These are phyloP conservation scores for Fusarium robinianum DNA, from an alignment of 2,329 filamentous ascomycete genomes.

Conservation along the genomic window DNA sequence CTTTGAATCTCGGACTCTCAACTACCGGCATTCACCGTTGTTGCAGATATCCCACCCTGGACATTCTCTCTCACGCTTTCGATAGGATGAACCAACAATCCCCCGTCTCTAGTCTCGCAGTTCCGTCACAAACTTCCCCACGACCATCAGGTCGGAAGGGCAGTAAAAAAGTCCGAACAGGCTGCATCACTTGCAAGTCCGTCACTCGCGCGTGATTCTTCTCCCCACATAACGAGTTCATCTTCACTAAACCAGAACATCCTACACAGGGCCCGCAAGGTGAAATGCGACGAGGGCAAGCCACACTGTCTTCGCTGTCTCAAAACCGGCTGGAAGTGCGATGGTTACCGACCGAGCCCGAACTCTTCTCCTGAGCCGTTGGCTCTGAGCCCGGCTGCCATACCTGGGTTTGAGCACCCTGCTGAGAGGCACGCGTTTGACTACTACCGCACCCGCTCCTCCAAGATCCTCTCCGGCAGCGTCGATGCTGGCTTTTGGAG, in stretches of 20 bases:
- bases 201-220: conserved; percentile 34
- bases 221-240: not conserved
- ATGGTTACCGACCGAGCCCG: conserved; percentile 51
- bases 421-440: conserved; percentile 40
- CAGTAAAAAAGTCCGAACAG: conserved; percentile 53
- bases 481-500: conserved; percentile 51
- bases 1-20: conserved; percentile 22
- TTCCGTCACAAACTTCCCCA: conserved; percentile 9
- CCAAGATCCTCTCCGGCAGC: conserved; percentile 48
- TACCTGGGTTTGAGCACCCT: conserved; percentile 26
- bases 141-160: conserved; percentile 45
- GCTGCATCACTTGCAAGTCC: conserved; percentile 61
- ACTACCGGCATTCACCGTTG: conserved; percentile 11
- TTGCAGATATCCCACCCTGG: not conserved
- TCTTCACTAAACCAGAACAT: not conserved
- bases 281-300: conserved; percentile 62
- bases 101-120: not conserved
- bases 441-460: conserved; percentile 43
- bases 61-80: not conserved
- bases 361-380: conserved; percentile 23
- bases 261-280: conserved; percentile 52
- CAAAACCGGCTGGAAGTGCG: conserved; percentile 60
- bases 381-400: conserved; percentile 19
- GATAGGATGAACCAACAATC: not conserved
- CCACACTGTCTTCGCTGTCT: conserved; percentile 58